phyloP scores from a whole-genome alignment of 306 rosid genomes.

The Begonia masoniana region DNA sequence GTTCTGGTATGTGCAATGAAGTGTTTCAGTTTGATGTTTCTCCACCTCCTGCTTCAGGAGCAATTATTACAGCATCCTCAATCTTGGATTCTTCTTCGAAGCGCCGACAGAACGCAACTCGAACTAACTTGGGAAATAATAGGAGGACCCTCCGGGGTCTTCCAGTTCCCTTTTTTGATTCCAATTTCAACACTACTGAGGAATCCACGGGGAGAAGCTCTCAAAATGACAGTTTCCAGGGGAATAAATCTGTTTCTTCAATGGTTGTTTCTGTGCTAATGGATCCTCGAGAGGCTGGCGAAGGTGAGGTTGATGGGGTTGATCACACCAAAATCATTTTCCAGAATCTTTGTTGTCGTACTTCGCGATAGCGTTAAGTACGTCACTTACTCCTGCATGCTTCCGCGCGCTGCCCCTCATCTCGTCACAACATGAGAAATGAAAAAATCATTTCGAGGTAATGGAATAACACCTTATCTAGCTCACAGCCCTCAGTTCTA shows the following conservation, averaged over 20 bases:
- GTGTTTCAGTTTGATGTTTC: conserved; percentile 89
- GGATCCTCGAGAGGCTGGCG: conserved; percentile 77
- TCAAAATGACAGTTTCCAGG: conserved; percentile 37
- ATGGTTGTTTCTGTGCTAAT: conserved; percentile 86
- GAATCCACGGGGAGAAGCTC: conserved; percentile 26
- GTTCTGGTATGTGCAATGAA: conserved; percentile 97
- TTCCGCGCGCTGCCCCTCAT: conserved; percentile 58
- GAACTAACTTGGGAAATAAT: conserved; percentile 22
- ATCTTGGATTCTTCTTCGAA: conserved; percentile 31
- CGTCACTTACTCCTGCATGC: conserved; percentile 86
- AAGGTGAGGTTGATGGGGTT: conserved; percentile 61
- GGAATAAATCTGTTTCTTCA: conserved; percentile 44
- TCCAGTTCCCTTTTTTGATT: conserved; percentile 38
- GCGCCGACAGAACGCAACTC: conserved; percentile 30
- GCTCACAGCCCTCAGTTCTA: too few relatives aligned
- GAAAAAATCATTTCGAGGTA: too few relatives aligned
- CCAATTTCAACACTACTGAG: conserved; percentile 45
- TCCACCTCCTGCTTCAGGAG: conserved; percentile 52
- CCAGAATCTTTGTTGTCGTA: conserved; percentile 75
- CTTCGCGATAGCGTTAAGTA: conserved; percentile 79
- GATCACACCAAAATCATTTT: conserved; percentile 60
- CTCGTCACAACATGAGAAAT: conserved; percentile 42
- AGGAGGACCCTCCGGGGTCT: conserved; percentile 67
- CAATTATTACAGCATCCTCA: conserved; percentile 68
- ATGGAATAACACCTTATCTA: too few relatives aligned